Conservation (phyloP, 805 yeast genomes). For the Teunomyces barrocoloradensis region DNA sequence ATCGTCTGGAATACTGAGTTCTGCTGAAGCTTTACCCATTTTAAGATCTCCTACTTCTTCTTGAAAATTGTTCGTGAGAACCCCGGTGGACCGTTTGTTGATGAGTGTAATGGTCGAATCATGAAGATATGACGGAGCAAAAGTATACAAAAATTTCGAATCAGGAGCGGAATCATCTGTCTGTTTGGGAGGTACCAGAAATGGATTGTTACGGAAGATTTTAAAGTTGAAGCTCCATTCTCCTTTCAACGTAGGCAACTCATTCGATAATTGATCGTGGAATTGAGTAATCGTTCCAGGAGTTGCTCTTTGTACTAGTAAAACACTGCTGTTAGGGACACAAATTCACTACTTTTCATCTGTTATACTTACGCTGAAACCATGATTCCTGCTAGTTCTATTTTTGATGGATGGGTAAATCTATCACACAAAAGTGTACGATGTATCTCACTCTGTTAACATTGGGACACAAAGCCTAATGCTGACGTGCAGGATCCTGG, state of each 20-base stretch:
- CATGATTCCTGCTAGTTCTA: conserved; percentile 4
- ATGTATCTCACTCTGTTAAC: too few relatives aligned
- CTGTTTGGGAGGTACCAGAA: conserved; percentile 43
- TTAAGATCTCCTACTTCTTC: conserved; percentile 23
- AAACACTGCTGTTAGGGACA: conserved; percentile 29
- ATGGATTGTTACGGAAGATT: conserved; percentile 63
- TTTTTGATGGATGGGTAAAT: too few relatives aligned
- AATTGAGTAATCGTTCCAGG: conserved; percentile 65
- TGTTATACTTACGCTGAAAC: conserved; percentile 11
- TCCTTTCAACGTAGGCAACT: conserved; percentile 57
- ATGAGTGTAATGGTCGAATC: conserved; percentile 49
- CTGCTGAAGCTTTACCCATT: conserved; percentile 11
- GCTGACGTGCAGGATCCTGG: too few relatives aligned
- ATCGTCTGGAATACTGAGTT: conserved; percentile 30
- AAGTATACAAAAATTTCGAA: conserved; percentile 47
- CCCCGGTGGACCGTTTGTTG: conserved; percentile 38
- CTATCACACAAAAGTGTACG: too few relatives aligned
- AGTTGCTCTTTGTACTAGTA: conserved; percentile 38
- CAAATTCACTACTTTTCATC: background rate
- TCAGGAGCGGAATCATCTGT: conserved; percentile 31
- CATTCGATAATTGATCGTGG: conserved; percentile 69
- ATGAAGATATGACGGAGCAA: conserved; percentile 48
- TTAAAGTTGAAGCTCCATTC: conserved; percentile 70
- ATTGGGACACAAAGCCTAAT: too few relatives aligned
- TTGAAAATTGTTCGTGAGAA: conserved; percentile 32